Base-by-base conservation (phyloP, 2,329 filamentous ascomycete genomes). In the Xylariomycetidae sp. region DNA sequence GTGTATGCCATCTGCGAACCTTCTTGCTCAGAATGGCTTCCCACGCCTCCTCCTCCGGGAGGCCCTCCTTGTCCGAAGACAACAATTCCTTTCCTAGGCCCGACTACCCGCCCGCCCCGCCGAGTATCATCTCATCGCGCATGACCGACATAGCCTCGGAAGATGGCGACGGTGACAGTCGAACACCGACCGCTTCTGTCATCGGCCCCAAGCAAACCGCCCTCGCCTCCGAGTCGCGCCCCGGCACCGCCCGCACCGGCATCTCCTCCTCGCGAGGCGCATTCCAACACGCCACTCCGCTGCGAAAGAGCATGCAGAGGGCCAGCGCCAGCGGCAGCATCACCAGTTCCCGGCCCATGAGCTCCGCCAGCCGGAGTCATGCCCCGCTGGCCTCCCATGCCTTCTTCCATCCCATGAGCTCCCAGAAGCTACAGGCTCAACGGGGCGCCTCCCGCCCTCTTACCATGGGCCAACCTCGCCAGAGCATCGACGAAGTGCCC, bases 341-440 rank as follows among this genome's bases (percentile, higher is more conserved):
- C 16, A 40, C 36, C 8, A 47, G 44, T 55, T 77, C 60, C 46
- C 72, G 72, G 44, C 82, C 68, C 33, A 71, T 68, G 12, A 90
- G 81, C 45, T 72, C 85, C 25, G 70, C 82, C 28, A 88, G 82
- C 55, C 76, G 82, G 52, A 92, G 85, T 25, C 92, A 98, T 67
- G 88, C 94, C 14, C 89, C 92, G 2, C 67, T 98, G 33, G 82
- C 87, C 3, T 88, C 87, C 12, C 84, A 90, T 53, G 90, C 86
- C 34, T 96, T 98, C 65, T 95, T 94, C 56, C 83, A 82, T 15
- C 92, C 92, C 24, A 94, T 98, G 87, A 96, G 89, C 63, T 94
- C 90, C 16, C 88, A 95, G 58, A 83, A 87, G 57, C 68, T 96
- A 31, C 90, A 96, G 62, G 88, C 88, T 34, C 92, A 96, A 61